Evolutionary conservation across 2,329 filamentous ascomycete species (phyloP).

Genomic region (Bertia moriformis): DNA sequence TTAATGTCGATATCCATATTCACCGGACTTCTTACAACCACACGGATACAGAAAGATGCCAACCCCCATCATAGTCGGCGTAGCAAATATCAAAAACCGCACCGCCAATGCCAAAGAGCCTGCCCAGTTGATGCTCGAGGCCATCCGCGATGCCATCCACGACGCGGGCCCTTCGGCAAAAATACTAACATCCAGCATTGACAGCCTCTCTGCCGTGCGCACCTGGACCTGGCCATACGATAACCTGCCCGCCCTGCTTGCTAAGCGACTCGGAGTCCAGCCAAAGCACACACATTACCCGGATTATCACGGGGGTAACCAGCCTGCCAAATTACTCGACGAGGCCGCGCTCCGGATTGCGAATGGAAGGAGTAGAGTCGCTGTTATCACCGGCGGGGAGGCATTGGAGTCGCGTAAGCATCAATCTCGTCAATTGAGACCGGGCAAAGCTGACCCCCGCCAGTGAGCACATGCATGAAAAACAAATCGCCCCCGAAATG

Average conservation of each 20-base stretch:
- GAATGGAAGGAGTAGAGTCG: slow-evolving; percentile 34
- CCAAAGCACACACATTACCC: slow-evolving; percentile 32
- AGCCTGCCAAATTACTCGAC: slow-evolving; percentile 47
- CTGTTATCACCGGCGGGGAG: slow-evolving; percentile 48
- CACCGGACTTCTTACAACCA: too few relatives aligned
- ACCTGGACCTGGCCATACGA: slow-evolving; percentile 55
- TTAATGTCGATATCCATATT: too few relatives aligned
- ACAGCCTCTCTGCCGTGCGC: slow-evolving; percentile 42
- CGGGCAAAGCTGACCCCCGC: too few relatives aligned
- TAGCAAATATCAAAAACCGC: slow-evolving; percentile 46
- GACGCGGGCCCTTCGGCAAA: slow-evolving; percentile 24
- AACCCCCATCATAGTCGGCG: slow-evolving; percentile 46
- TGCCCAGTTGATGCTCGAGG: slow-evolving; percentile 38
- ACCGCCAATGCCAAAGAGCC: slow-evolving; percentile 43
- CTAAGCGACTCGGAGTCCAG: slow-evolving; percentile 28
- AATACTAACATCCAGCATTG: slow-evolving; percentile 28
- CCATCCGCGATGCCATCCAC: slow-evolving; percentile 32
- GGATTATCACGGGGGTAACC: slow-evolving; percentile 43
- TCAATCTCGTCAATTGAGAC: background rate
- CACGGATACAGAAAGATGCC: slow-evolving; percentile 18
- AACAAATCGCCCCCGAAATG: slow-evolving; percentile 39
- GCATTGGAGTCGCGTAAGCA: slow-evolving; percentile 41
- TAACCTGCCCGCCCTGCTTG: slow-evolving; percentile 38
- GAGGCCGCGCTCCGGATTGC: slow-evolving; percentile 43
- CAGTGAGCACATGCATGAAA: slow-evolving; percentile 18